Conservation (phyloP, 768 basidiomycete genomes). For the Sarcodon sp. region DNA sequence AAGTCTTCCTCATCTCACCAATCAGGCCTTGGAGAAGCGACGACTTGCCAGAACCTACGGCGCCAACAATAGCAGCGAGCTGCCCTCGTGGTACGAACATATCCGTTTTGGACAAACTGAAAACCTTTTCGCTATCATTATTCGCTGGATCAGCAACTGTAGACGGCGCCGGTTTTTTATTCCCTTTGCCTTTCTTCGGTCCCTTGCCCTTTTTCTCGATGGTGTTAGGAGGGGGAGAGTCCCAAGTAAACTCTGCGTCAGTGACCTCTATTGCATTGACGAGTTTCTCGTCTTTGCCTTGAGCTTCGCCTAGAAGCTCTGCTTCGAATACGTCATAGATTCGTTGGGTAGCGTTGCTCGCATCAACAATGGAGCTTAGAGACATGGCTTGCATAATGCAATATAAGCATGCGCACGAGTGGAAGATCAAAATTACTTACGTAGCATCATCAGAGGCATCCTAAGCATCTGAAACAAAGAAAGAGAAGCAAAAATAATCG, state of each 20-base stretch:
- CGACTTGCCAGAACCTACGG: conserved; percentile 64
- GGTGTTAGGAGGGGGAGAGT: conserved; percentile 43
- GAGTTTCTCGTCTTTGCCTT: conserved; percentile 37
- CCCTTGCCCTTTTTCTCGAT: conserved; percentile 16
- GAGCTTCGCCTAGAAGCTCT: conserved; percentile 53
- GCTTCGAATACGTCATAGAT: conserved; percentile 76
- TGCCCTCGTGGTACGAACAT: conserved; percentile 64
- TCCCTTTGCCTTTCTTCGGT: conserved; percentile 6
- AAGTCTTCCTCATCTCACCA: conserved; percentile 70
- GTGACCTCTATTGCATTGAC: conserved; percentile 56
- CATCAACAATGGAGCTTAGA: conserved; percentile 75
- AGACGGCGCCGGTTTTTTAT: conserved; percentile 9
- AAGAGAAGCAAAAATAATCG: conserved; percentile 72
- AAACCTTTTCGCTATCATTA: conserved; percentile 29
- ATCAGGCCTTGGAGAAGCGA: conserved; percentile 63
- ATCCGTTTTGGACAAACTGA: conserved; percentile 52
- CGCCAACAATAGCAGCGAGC: conserved; percentile 65
- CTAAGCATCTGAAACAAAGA: conserved; percentile 77
- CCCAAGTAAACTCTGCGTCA: conserved; percentile 70
- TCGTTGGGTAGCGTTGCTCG: conserved; percentile 65
- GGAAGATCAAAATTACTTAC: conserved; percentile 14
- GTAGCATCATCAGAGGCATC: conserved; percentile 67
- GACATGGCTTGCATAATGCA: conserved; percentile 35
- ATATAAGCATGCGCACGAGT: conserved; percentile 5
- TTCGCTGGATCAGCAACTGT: conserved; percentile 16